Conservation (phyloP, 2,329 filamentous ascomycete genomes). For the Colletotrichum ledebouriae region DNA sequence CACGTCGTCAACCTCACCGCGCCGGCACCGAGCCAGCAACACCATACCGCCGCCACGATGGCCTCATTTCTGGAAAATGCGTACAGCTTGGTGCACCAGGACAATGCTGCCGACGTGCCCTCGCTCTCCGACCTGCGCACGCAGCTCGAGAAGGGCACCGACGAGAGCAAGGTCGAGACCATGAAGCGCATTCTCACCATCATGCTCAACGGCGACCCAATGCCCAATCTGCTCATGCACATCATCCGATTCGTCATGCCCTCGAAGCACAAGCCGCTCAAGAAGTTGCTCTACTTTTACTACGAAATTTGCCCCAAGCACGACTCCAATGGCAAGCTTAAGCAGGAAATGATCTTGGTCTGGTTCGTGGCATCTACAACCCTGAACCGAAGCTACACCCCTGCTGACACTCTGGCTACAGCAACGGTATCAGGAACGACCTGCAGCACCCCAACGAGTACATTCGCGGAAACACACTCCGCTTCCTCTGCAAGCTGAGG, state of each 20-base stretch:
- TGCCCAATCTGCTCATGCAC: conserved; percentile 97
- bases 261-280: conserved; percentile 93
- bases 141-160: conserved; percentile 92
- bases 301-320: conserved; percentile 99
- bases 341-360: conserved; percentile 99
- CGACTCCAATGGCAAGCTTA: conserved; percentile 91
- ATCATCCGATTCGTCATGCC: conserved; percentile 99
- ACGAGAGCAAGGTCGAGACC: conserved; percentile 93
- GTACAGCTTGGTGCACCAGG: conserved; percentile 97
- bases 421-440: conserved; percentile 98
- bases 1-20: conserved; percentile 44
- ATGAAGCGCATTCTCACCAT: conserved; percentile 97
- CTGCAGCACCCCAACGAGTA: conserved; percentile 98
- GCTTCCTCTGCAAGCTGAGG: conserved; percentile 95
- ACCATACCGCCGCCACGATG: conserved; percentile 71
- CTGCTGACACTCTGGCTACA: conserved; percentile 54
- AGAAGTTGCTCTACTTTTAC: conserved; percentile 99
- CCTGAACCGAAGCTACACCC: conserved; percentile 3
- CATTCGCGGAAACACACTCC: conserved; percentile 96
- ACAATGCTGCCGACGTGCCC: conserved; percentile 95
- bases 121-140: conserved; percentile 91
- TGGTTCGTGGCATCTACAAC: conserved; percentile 72
- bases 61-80: conserved; percentile 93
- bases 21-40: conserved; percentile 43
- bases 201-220: conserved; percentile 98